Percentiles rank a stretch among this genome's conserved stretches.
Conservation (phyloP, 495 filamentous ascomycete genomes). For the Annulohypoxylon nitens region DNA sequence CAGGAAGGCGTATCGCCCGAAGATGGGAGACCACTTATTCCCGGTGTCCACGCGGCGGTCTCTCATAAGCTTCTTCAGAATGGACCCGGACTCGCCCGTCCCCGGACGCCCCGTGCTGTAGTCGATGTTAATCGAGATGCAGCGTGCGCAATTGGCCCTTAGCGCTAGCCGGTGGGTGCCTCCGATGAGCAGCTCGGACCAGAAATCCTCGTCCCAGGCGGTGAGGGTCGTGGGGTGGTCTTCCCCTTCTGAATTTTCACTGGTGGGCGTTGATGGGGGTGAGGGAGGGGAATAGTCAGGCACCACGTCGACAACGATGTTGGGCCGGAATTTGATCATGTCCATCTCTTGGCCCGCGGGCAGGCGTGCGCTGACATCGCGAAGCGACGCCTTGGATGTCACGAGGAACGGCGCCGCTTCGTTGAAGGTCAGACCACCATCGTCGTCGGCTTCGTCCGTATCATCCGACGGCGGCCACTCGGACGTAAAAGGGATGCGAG, state of each 20-base stretch:
- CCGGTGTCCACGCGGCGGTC: conserved; percentile 84
- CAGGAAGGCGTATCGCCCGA: conserved; percentile 85
- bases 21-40: conserved; percentile 80
- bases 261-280: conserved; percentile 50
- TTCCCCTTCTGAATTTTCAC: conserved; percentile 49
- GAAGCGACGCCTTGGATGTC: conserved; percentile 75
- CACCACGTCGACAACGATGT: conserved; percentile 77
- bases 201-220: conserved; percentile 89
- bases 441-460: conserved; percentile 5
- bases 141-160: conserved; percentile 86
- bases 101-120: conserved; percentile 78
- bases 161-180: conserved; percentile 64
- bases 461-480: conserved; percentile 27
- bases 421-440: conserved; percentile 73
- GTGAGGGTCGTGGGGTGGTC: conserved; percentile 46
- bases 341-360: conserved; percentile 69
- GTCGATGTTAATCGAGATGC: conserved; percentile 84
- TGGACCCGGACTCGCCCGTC: conserved; percentile 70
- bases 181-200: conserved; percentile 72
- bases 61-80: conserved; percentile 81
- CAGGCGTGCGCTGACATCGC: conserved; percentile 73
- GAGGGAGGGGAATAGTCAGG: conserved; percentile 54
- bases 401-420: conserved; percentile 85
- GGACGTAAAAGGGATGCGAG: conserved; percentile 48
- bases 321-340: conserved; percentile 86